Evolutionary conservation across 345 rosid genomes (phyloP).

Genomic region (Populus ilicifolia): DNA sequence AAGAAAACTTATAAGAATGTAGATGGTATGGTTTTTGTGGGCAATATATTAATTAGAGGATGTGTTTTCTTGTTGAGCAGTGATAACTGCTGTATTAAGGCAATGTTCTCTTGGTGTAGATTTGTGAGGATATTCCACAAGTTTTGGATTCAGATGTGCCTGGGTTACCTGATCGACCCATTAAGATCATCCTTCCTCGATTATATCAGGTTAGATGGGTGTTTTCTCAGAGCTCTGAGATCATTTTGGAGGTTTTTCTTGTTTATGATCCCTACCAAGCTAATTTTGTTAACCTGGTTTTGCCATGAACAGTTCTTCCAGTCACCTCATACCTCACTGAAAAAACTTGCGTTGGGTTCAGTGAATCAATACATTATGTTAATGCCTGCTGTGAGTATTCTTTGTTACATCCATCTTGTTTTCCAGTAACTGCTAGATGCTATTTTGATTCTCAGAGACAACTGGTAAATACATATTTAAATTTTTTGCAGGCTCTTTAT

Average conservation of each 20-base stretch:
- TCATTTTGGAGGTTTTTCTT: neutral
- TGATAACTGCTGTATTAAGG: neutral
- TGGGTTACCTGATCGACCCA: conserved; percentile 83
- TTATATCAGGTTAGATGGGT: conserved; percentile 56
- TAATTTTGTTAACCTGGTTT: conserved; percentile 1
- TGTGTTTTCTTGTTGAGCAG: neutral
- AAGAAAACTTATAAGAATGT: neutral
- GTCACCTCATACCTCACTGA: conserved; percentile 76
- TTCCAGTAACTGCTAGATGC: neutral
- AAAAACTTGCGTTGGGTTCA: conserved; percentile 81
- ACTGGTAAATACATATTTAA: neutral
- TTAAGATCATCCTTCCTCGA: conserved; percentile 73
- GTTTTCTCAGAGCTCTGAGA: conserved; percentile 1
- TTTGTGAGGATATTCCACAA: conserved; percentile 94
- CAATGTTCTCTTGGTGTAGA: conserved; percentile 37
- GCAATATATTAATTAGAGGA: neutral
- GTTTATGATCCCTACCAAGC: neutral
- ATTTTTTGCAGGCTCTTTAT: conserved; percentile 60
- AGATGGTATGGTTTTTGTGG: neutral
- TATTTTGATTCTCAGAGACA: conserved; percentile 8
- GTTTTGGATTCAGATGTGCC: conserved; percentile 83
- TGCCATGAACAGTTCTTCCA: conserved; percentile 71
- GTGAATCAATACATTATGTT: conserved; percentile 81
- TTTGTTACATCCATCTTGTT: conserved; percentile 8
- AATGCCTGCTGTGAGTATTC: conserved; percentile 90